Evolutionary conservation across 441 rosid species (phyloP), one percentile per base, ranked within the genome.

Genomic region (Erodium trifolium): DNA sequence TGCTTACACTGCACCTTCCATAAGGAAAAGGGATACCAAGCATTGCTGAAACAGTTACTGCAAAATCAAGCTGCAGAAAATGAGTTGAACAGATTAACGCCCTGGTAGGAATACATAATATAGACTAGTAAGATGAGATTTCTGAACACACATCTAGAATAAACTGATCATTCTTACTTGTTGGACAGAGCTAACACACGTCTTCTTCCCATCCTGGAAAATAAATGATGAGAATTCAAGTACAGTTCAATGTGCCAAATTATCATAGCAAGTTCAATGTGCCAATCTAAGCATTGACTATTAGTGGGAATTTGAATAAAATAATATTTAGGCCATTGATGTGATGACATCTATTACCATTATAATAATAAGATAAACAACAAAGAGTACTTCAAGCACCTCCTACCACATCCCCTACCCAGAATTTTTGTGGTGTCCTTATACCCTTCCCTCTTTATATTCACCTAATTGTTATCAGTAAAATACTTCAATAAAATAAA

Each of bases 1-100:
- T 81, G 85, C 97, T 85, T 85, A 92, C 88, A 85, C 82, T 80
- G 87, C 87, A 92, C 98, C 98, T 94, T 94, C 99, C 98, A 79
- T 88, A 94, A 74, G 99, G 98, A 86, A 84, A 84, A 11, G 98
- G 92, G 70, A 94, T 77, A 67, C 97, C 98, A 67, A 94, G 88
- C 78, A 92, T 72, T 53, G 97, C 96, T 71, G 96, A 92, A 71
- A 88, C 79, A 2, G 96, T 94, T 72, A 82, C 98, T 59, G 93
- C 91, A 86, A 94, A 92, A 81, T 92, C 99, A 79, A 94, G 89
- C 97, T 92, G 90, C 78, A 77, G 68, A 78, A 65, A 78, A 14
- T 66, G 71, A 73, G 65, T 55, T 63, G 68, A 66, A 43, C 73
- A 16, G 71, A 66, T 73, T 66, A 57, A 29, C 77, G 31, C 12